These are phyloP conservation scores for Candolleomyces eurysporus DNA, from an alignment of 768 basidiomycete species.

Conservation along the genomic window DNA sequence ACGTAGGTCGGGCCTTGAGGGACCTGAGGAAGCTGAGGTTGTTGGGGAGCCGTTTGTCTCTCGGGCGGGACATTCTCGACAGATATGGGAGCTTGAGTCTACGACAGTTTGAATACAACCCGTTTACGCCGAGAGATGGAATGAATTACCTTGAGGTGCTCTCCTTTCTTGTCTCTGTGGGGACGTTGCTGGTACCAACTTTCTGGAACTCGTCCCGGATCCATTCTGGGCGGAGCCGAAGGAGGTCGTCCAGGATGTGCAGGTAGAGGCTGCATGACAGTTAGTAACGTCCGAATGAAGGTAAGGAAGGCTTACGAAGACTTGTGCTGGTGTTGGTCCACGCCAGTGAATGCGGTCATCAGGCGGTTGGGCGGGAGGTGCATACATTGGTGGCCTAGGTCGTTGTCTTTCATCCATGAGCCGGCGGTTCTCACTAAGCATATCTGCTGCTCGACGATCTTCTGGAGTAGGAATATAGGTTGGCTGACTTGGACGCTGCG, in stretches of 20 bases:
- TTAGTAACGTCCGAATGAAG: too few relatives aligned
- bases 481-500: background rate
- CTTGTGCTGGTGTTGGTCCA: too few relatives aligned
- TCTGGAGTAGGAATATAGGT: background rate
- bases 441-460: too few relatives aligned
- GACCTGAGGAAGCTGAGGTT: slow-evolving; percentile 20
- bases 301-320: too few relatives aligned
- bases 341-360: too few relatives aligned
- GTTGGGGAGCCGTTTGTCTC: background rate
- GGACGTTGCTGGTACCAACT: slow-evolving; percentile 32
- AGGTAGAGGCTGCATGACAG: background rate
- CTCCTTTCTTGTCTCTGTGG: slow-evolving; percentile 4
- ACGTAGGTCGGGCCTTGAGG: slow-evolving; percentile 17
- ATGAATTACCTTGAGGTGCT: too few relatives aligned
- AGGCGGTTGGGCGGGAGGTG: too few relatives aligned
- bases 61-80: background rate
- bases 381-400: too few relatives aligned
- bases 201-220: slow-evolving; percentile 4
- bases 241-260: slow-evolving; percentile 1
- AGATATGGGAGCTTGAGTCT: slow-evolving; percentile 2
- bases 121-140: too few relatives aligned
- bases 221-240: slow-evolving; percentile 28
- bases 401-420: too few relatives aligned
- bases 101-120: too few relatives aligned
- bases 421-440: too few relatives aligned